A percentile compares a stretch with the other conserved stretches of the same genome.
Evolutionary conservation across 1,284 basidiomycete genomes (phyloP).

Genomic region (Serendipita sp.): DNA sequence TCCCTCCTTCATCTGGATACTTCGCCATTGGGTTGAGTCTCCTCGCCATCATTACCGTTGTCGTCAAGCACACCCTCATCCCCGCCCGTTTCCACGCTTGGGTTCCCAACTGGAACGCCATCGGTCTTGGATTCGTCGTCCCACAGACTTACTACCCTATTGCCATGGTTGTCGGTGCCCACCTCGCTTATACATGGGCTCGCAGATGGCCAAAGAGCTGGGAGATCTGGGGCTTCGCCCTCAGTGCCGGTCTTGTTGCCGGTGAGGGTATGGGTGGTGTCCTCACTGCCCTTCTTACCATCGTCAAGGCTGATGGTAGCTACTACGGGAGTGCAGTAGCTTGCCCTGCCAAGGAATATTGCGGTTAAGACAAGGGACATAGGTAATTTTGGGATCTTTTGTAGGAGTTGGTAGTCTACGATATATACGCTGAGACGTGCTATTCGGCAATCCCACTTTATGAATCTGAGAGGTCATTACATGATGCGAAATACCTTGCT

Average conservation of each 20-base stretch:
- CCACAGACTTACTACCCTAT: conserved; percentile 33
- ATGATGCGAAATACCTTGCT: not conserved
- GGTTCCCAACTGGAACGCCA: conserved; percentile 54
- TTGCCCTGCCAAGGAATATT: conserved; percentile 13
- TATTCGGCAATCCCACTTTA: too few species aligned
- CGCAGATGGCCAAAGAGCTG: conserved; percentile 15
- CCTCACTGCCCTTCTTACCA: conserved; percentile 18
- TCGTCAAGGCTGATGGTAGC: conserved; percentile 9
- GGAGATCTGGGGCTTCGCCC: conserved; percentile 20
- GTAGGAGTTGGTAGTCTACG: not conserved
- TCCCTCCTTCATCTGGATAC: conserved; percentile 45
- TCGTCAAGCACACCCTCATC: conserved; percentile 37
- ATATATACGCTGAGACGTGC: too few species aligned
- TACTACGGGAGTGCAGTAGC: conserved; percentile 13
- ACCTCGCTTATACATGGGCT: conserved; percentile 18
- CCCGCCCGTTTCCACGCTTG: conserved; percentile 40
- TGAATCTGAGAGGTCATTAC: too few species aligned
- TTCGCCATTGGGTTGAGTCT: conserved; percentile 45
- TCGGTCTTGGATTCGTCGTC: conserved; percentile 42
- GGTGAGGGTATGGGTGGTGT: conserved; percentile 26
- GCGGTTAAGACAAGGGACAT: conserved; percentile 8
- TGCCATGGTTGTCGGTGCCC: conserved; percentile 30
- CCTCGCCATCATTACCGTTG: conserved; percentile 31
- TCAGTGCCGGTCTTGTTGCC: conserved; percentile 24
- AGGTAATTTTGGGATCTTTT: not conserved